These are phyloP conservation scores for Phytophthora melonis DNA, from an alignment of 352 stramenopile genomes.

Conservation along the genomic window DNA sequence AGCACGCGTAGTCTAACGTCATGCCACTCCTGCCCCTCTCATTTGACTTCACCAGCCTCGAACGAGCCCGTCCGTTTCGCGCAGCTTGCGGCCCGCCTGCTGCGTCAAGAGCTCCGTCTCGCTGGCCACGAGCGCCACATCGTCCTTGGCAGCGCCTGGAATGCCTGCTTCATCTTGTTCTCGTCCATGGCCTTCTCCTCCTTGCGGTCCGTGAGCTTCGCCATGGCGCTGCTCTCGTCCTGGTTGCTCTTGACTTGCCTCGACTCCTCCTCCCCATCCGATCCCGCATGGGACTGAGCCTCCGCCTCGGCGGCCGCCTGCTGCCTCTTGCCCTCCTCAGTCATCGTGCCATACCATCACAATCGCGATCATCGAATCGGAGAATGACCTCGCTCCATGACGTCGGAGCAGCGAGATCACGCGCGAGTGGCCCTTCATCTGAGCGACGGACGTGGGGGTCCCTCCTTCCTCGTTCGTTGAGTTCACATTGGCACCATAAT, in stretches of 20 bases:
- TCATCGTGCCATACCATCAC: no score
- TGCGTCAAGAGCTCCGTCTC: conserved; percentile 84
- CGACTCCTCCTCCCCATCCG: conserved; percentile 71
- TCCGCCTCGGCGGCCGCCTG: conserved; percentile 29
- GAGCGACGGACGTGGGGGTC: no score
- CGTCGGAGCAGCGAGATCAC: background rate
- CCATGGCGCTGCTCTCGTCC: conserved; percentile 82
- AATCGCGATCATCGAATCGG: background rate
- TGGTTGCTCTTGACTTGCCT: conserved; percentile 78
- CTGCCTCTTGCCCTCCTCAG: conserved; percentile 49
- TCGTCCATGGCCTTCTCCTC: conserved; percentile 91
- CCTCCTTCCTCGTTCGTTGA: no score
- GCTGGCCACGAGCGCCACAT: conserved; percentile 77
- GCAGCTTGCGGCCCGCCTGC: conserved; percentile 84
- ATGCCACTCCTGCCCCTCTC: no score
- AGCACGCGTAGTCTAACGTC: no score
- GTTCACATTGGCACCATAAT: no score
- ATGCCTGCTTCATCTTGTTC: conserved; percentile 90
- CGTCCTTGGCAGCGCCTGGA: conserved; percentile 81
- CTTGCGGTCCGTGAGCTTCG: conserved; percentile 87
- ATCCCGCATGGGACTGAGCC: conserved; percentile 29
- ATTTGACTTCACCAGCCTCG: no score
- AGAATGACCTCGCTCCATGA: background rate
- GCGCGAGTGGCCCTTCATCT: background rate
- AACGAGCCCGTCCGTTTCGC: conserved; percentile 80